These are phyloP conservation scores for Kodamaea fungicola DNA, from an alignment of 1,139 yeast species.

Conservation along the genomic window DNA sequence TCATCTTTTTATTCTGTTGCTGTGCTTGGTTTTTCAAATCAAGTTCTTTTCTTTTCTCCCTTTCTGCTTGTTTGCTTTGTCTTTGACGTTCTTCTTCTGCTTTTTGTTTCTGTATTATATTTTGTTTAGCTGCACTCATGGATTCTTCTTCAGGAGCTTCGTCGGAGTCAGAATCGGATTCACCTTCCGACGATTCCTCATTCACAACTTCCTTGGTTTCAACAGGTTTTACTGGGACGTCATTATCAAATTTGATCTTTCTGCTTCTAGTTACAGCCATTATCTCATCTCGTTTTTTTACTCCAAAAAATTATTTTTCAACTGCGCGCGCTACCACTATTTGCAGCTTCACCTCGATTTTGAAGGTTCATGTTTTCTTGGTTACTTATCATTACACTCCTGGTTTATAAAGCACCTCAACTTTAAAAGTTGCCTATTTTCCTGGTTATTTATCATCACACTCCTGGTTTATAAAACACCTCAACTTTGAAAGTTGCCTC, in stretches of 20 bases:
- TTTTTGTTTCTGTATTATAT: constrained; percentile 33
- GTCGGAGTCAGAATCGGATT: constrained; percentile 26
- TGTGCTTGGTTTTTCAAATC: constrained; percentile 50
- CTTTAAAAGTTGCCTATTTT: too few relatives aligned
- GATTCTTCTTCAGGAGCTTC: constrained; percentile 52
- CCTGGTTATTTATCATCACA: too few relatives aligned
- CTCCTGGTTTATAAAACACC: too few relatives aligned
- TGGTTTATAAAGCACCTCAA: too few relatives aligned
- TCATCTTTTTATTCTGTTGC: constrained; percentile 31
- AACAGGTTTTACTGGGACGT: constrained; percentile 6
- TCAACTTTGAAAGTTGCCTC: too few relatives aligned
- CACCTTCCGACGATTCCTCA: constrained; percentile 12
- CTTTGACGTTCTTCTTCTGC: constrained; percentile 30
- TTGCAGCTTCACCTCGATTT: too few relatives aligned
- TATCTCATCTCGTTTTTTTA: constrained; percentile 8
- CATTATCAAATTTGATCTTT: constrained; percentile 21
- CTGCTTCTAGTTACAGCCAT: constrained; percentile 21
- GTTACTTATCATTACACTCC: too few relatives aligned
- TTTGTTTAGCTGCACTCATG: constrained; percentile 25
- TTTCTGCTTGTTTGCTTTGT: constrained; percentile 33
- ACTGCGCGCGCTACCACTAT: too few relatives aligned
- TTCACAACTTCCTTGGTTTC: constrained; percentile 9
- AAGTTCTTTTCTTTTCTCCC: constrained; percentile 49
- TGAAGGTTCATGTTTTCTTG: too few relatives aligned
- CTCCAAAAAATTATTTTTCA: constrained; percentile 1